Conservation (phyloP, 331 rosid genomes). For the Quercus lobata region DNA sequence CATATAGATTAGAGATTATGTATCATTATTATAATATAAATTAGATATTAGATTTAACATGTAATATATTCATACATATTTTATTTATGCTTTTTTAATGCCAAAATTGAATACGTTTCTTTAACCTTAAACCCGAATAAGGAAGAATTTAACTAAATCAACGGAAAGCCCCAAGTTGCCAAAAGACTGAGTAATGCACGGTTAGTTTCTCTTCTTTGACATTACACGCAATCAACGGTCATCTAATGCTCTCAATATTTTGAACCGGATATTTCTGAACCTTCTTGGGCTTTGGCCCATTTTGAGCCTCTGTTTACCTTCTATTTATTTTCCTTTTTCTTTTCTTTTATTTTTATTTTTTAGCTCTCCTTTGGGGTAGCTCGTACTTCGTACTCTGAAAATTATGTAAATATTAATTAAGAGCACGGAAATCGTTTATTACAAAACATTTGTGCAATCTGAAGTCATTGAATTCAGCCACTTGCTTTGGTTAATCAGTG, state of each 20-base stretch:
- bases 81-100: too few relatives aligned
- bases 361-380: background rate
- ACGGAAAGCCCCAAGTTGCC: constrained; percentile 16
- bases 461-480: background rate
- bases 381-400: too few relatives aligned
- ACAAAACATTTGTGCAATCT: background rate
- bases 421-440: background rate
- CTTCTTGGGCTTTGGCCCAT: background rate
- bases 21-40: too few relatives aligned
- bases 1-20: too few relatives aligned
- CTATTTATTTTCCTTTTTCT: too few relatives aligned
- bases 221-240: background rate
- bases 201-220: too few relatives aligned
- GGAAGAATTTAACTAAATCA: background rate
- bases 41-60: too few relatives aligned
- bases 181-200: background rate
- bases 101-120: too few relatives aligned
- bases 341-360: background rate
- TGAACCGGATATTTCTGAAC: background rate
- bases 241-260: background rate
- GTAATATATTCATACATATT: too few relatives aligned
- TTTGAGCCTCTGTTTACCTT: background rate
- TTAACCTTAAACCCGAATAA: too few relatives aligned
- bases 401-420: background rate
- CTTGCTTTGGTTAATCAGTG: background rate